Evolutionary conservation across 2,329 filamentous ascomycete genomes (phyloP), one percentile per base, ranked within the genome.

Genomic region (Microcera coccophila): DNA sequence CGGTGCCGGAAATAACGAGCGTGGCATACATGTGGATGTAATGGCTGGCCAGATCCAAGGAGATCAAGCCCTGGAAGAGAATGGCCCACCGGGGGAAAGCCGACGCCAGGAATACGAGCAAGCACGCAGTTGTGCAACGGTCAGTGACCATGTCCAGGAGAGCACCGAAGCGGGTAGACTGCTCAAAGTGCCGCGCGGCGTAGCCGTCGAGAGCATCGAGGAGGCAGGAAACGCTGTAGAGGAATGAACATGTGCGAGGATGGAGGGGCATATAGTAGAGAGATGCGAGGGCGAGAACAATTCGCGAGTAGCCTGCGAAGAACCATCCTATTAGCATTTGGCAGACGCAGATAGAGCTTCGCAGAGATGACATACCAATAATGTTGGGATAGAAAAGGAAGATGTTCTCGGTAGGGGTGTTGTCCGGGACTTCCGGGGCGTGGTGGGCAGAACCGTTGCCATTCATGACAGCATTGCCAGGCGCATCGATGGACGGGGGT

Each of bases 21-120:
- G 90, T 95, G 11, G 90, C 88, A 64, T 95, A 97, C 93, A 98
- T 98, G 72, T 98, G 93, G 75, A 97, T 91, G 65, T 97, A 98
- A 69, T 98, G 93, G 65, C 90, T 95, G 20, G 93, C 87, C 52
- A 98, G 78, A 68, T 98, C 93, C 58, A 98, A 72, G 42, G 85
- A 86, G 66, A 98, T 95, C 61, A 98, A 72, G 34, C 85, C 81
- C 73, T 98, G 93, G 77, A 98, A 98, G 45, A 97, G 62, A 55
- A 97, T 90, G 52, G 88, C 84, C 85, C 89, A 97, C 44, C 90
- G 81, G 4, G 93, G 93, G 71, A 95, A 98, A 16, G 93, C 93
- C 12, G 89, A 94, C 31, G 88, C 89, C 49, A 98, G 72, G 73
- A 97, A 98, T 38, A 97, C 90, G 37, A 98, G 80, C 57, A 98